Conservation (phyloP, 75 land plant species). For the Chamaecyparis obtusa region DNA sequence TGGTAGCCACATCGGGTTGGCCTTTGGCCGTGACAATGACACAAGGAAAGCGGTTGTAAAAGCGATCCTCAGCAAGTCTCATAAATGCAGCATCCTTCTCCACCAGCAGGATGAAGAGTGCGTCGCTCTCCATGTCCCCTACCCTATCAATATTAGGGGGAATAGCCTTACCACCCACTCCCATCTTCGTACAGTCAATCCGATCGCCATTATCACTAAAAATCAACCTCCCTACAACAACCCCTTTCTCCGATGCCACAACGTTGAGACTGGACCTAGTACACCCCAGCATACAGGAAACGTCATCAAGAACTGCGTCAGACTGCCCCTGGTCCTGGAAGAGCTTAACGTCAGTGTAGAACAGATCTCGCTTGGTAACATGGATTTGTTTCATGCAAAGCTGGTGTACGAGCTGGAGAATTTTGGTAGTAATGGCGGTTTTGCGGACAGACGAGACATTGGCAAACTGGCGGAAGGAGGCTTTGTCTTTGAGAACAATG, state of each 20-base stretch:
- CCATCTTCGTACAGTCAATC: constrained; percentile 98
- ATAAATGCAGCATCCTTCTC: constrained; percentile 98
- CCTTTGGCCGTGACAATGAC: constrained; percentile 89
- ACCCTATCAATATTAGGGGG: constrained; percentile 96
- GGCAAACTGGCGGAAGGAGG: constrained; percentile 67
- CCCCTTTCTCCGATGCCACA: constrained; percentile 79
- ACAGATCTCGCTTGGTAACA: constrained; percentile 95
- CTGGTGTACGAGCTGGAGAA: constrained; percentile 81
- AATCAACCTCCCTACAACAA: constrained; percentile 71
- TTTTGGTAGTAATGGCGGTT: constrained; percentile 76
- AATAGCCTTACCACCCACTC: constrained; percentile 97
- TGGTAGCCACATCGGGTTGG: constrained; percentile 83
- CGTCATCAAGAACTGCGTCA: constrained; percentile 85
- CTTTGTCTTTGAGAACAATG: constrained; percentile 81
- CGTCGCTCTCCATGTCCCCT: constrained; percentile 79
- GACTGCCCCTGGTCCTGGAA: constrained; percentile 90
- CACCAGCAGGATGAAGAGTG: constrained; percentile 87
- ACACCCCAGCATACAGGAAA: constrained; percentile 94
- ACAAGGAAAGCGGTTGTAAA: constrained; percentile 93
- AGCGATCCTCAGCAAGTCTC: constrained; percentile 91
- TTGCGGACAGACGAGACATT: constrained; percentile 70
- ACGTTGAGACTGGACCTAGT: constrained; percentile 77
- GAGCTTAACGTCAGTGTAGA: constrained; percentile 96
- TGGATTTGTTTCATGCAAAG: constrained; percentile 76
- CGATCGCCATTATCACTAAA: constrained; percentile 86